Conservation (phyloP, 345 rosid genomes). For the Kernera saxatilis region DNA sequence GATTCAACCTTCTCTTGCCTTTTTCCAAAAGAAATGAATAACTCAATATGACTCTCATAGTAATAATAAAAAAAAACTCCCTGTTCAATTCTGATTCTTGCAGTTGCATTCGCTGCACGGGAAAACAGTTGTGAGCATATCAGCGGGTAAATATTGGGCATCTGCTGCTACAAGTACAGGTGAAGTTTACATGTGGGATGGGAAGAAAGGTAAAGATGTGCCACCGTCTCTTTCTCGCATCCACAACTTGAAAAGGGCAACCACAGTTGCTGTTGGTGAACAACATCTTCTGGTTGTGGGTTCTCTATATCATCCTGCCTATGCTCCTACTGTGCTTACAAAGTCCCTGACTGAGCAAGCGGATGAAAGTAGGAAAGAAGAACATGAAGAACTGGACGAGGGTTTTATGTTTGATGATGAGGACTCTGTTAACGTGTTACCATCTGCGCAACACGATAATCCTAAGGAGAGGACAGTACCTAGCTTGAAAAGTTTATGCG, state of each 20-base stretch:
- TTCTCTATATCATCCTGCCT: conserved; percentile 79
- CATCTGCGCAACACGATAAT: conserved; percentile 29
- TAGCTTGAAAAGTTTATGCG: conserved; percentile 79
- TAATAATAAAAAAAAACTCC: not conserved
- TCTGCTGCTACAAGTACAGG: conserved; percentile 84
- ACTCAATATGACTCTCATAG: not conserved
- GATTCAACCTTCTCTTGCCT: not conserved
- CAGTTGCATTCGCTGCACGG: conserved; percentile 64
- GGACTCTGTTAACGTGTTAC: conserved; percentile 34
- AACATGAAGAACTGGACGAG: conserved; percentile 54
- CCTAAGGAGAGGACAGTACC: conserved; percentile 38
- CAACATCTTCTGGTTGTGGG: conserved; percentile 80
- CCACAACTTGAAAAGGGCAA: conserved; percentile 77
- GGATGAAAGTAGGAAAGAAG: conserved; percentile 27
- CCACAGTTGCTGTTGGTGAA: conserved; percentile 91
- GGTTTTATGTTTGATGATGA: conserved; percentile 51
- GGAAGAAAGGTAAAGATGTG: conserved; percentile 53
- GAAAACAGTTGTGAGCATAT: conserved; percentile 59
- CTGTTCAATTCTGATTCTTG: conserved; percentile 3
- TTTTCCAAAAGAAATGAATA: not conserved
- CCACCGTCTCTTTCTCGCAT: conserved; percentile 63
- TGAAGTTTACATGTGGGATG: conserved; percentile 92
- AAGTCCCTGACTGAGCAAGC: conserved; percentile 32
- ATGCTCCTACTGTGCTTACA: conserved; percentile 34
- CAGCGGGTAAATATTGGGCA: conserved; percentile 94